Evolutionary conservation across 768 basidiomycete species (phyloP).

Genomic region (Collybiopsis luxurians): DNA sequence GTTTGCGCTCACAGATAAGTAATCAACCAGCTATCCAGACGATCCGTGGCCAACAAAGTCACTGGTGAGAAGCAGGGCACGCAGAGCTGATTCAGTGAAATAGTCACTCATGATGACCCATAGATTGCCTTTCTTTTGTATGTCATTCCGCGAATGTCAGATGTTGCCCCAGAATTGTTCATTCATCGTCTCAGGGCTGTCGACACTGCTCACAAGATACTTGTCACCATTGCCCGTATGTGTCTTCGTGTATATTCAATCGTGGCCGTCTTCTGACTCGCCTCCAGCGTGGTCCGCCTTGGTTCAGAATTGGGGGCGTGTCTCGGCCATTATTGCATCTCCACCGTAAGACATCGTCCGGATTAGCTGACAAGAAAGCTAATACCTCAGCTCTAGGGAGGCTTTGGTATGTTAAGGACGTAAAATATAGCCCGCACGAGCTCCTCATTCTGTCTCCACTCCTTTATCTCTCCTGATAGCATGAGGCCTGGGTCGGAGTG

Average conservation of each 20-base stretch:
- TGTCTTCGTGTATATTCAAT: background rate
- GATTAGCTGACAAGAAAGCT: background rate
- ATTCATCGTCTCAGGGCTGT: slow-evolving; percentile 4
- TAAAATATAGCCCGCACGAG: background rate
- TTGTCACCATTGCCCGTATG: slow-evolving; percentile 14
- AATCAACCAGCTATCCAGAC: slow-evolving; percentile 9
- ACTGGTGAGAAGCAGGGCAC: background rate
- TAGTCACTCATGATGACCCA: background rate
- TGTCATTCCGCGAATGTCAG: background rate
- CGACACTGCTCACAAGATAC: slow-evolving; percentile 14
- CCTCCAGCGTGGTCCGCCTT: slow-evolving; percentile 13
- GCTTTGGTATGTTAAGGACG: background rate
- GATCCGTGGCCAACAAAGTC: slow-evolving; percentile 10
- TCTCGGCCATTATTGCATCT: slow-evolving; percentile 14
- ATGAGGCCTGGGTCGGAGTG: background rate
- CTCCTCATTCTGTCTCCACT: background rate
- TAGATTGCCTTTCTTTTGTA: background rate
- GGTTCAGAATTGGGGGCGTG: slow-evolving; percentile 14
- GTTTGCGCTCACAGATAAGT: background rate
- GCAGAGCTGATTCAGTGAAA: background rate
- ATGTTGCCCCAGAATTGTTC: background rate
- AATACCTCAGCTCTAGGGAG: slow-evolving; percentile 1
- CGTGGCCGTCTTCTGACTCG: background rate
- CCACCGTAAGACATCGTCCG: slow-evolving; percentile 5
- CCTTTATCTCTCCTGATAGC: background rate